Evolutionary conservation across 768 basidiomycete species (phyloP), one percentile per base, ranked within the genome.

Genomic region (Tylopilus rubrobrunneus): DNA sequence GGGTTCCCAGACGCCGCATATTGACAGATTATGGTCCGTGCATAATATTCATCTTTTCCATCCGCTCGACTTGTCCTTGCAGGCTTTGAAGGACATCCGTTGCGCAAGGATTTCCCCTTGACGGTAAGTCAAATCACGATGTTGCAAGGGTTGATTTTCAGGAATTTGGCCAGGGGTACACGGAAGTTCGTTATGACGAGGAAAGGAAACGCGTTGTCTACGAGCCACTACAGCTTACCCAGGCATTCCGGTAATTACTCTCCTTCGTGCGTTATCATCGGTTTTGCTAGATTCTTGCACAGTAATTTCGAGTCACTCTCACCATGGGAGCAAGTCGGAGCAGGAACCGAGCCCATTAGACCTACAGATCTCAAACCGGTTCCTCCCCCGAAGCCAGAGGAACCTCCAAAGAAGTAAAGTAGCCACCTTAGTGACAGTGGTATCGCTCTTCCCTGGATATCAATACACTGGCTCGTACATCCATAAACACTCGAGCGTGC

Each of bases 61-160:
- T 27, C 1, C 31, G 14, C 43, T 46, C 56, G 48, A 57, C 39
- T 17, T 25, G 21, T 55, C 14, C 33, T 19, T 46, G 7, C 41
- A 92, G 90, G 92, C 52, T 97, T 98, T 64, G 95, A 98, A 73
- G 97, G 97, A 21, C 94, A 99, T 68, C 97, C 97, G 10, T 73
- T 99, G 44, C 85, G 97, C 58, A 99, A 99, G 71, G 97, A 99
- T 69, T 99, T 98, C 81, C 97, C 97, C 31, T 73, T 99, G 62
- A 97, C 94, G 9, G 95, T 93, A 67, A 62, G 85, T 74, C 23
- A 14, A 12, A 5, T 29, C 33, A 10, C 31, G 9, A 1, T 34
- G 43, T 39, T 2, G 46, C 42, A 37, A 27, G 23, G 3, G 25
- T 45, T 39, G 27, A 45, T 40, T 25, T 45, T 8, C 45, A 11